Evolutionary conservation across 805 yeast genomes (phyloP), one percentile per base, ranked within the genome.

Genomic region (Zygoascus ofunaensis): DNA sequence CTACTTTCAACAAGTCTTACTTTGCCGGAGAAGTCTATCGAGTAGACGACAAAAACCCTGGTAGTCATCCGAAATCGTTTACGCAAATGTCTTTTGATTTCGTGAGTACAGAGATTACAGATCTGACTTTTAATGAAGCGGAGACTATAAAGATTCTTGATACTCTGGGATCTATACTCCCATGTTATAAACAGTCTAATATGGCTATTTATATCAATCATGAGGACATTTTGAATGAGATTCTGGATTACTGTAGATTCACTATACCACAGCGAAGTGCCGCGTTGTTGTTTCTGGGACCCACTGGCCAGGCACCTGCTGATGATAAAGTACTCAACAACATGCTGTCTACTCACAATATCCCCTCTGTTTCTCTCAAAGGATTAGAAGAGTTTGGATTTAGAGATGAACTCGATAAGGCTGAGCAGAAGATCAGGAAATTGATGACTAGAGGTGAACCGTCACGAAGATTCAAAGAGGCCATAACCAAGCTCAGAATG

Each of bases 11-110:
- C 44, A 89, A 90, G 59, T 67, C 82, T 15, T 90, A 69, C 59
- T 70, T 94, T 23, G 76, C 82, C 49, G 94, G 85, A 41, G 77
- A 78, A 53, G 97, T 92, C 1, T 92, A 78, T 59, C 72, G 97
- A 41, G 80, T 87, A 0, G 73, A 67, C 10, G 66, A 67, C 10
- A 20, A 28, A 7, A 67, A 70, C 44, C 61, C 70, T 1, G 70
- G 74, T 33, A 81, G 85, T 17, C 76, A 85, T 1, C 87, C 82
- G 19, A 95, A 95, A 0, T 72, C 76, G 21, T 87, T 80, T 59
- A 77, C 82, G 24, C 95, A 94, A 47, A 77, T 87, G 34, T 94
- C 82, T 55, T 89, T 90, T 62, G 97, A 92, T 62, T 80, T 87
- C 20, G 68, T 83, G 2, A 69, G 82, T 0, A 66, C 69, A n/a